These are phyloP conservation scores for Balakata baccata DNA, from an alignment of 345 rosid genomes.

Conservation along the genomic window DNA sequence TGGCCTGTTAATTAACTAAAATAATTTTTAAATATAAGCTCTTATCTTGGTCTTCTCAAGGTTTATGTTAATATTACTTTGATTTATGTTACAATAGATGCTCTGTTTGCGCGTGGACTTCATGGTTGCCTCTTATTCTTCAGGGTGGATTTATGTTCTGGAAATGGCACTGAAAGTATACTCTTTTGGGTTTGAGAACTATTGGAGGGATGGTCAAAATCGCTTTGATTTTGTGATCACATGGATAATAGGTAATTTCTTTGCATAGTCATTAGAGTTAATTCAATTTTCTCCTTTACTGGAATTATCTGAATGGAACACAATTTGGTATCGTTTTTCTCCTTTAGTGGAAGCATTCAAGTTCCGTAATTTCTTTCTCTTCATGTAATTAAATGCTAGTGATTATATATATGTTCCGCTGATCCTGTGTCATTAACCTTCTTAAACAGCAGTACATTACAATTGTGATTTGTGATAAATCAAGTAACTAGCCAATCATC, in stretches of 20 bases:
- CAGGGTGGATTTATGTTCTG: conserved; percentile 96
- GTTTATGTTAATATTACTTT: not conserved
- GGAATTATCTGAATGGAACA: conserved; percentile 8
- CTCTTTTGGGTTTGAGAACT: conserved; percentile 79
- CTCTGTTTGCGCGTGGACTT: conserved; percentile 12
- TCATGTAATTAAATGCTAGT: not conserved
- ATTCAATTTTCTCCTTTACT: not conserved
- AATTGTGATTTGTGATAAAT: too few species aligned
- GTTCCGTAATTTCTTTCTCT: not conserved
- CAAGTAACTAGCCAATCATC: too few species aligned
- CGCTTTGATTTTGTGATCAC: conserved; percentile 90
- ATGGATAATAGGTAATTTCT: conserved; percentile 69
- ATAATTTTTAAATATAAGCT: conserved; percentile 1
- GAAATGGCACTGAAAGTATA: conserved; percentile 94
- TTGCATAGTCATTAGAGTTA: not conserved
- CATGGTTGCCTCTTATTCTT: conserved; percentile 13
- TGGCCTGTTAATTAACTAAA: not conserved
- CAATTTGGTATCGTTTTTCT: not conserved
- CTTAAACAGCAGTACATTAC: too few species aligned
- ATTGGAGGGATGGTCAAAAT: conserved; percentile 96
- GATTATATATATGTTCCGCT: not conserved
- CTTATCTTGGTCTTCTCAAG: not conserved
- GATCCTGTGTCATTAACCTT: too few species aligned
- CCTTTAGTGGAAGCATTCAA: not conserved
- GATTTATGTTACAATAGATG: not conserved